Conservation (phyloP, 1,139 yeast species). For the Zygoascus meyerae region DNA sequence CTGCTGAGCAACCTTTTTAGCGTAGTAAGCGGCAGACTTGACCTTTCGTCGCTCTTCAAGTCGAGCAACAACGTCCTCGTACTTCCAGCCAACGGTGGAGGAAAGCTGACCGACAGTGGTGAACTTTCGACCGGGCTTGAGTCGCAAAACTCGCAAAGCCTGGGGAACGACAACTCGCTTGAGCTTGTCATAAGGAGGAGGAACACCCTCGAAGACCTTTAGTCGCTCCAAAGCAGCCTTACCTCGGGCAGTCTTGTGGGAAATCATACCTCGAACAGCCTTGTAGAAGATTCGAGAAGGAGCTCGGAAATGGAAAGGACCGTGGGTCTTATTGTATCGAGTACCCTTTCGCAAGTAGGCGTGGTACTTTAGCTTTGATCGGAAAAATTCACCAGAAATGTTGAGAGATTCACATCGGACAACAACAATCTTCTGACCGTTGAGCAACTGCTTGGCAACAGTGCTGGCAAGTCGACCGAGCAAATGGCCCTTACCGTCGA, state of each 20-base stretch:
- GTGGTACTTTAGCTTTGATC: constrained; percentile 99
- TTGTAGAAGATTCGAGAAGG: constrained; percentile 99
- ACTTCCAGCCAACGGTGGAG: constrained; percentile 98
- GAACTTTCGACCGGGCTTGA: constrained; percentile 99
- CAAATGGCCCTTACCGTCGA: constrained; percentile 86
- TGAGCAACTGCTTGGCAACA: constrained; percentile 96
- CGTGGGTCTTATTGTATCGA: constrained; percentile 97
- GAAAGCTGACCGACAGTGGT: constrained; percentile 97
- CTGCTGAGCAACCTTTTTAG: constrained; percentile 94
- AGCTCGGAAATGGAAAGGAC: constrained; percentile 99
- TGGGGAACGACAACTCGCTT: constrained; percentile 99
- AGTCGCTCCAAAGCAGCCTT: constrained; percentile 99
- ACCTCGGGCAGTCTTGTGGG: constrained; percentile 99
- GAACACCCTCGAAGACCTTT: constrained; percentile 99
- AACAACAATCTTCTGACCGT: constrained; percentile 96
- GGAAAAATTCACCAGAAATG: constrained; percentile 99
- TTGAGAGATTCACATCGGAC: constrained; percentile 98
- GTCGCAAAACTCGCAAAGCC: constrained; percentile 98
- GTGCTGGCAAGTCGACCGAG: constrained; percentile 99
- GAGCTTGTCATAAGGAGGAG: constrained; percentile 99
- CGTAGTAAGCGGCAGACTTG: constrained; percentile 98
- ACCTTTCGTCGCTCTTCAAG: constrained; percentile 99
- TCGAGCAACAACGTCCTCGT: constrained; percentile 95
- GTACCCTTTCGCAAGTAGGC: constrained; percentile 99
- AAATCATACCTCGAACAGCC: constrained; percentile 99